Evolutionary conservation across 768 basidiomycete species (phyloP).

Genomic region (Steccherinum ochraceum): DNA sequence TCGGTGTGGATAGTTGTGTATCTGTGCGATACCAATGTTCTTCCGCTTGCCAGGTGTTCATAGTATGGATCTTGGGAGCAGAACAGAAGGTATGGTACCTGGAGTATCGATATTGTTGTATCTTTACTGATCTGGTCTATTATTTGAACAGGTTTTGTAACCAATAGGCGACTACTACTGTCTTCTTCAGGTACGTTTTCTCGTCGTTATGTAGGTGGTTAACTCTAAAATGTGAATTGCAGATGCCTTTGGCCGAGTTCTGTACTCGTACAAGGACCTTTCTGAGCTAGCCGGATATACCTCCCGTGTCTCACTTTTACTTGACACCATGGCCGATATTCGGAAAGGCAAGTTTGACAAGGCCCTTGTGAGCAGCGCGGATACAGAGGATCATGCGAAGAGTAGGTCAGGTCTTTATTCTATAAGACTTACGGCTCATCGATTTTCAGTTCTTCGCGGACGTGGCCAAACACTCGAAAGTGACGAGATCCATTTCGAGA

Average conservation of each 20-base stretch:
- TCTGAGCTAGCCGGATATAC: conserved; percentile 96
- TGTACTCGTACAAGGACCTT: conserved; percentile 97
- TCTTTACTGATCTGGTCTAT: neutral
- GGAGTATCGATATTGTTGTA: neutral
- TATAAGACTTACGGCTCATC: neutral
- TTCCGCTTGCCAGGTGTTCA: conserved; percentile 72
- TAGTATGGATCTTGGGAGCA: conserved; percentile 66
- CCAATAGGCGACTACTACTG: conserved; percentile 84
- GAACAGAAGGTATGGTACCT: conserved; percentile 72
- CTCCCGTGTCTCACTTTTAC: conserved; percentile 77
- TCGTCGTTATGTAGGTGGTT: neutral
- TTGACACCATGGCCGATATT: conserved; percentile 89
- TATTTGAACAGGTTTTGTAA: conserved; percentile 80
- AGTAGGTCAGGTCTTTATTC: too few species aligned
- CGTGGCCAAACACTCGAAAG: conserved; percentile 77
- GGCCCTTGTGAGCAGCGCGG: conserved; percentile 71
- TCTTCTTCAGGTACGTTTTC: conserved; percentile 66
- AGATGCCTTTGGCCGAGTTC: conserved; percentile 93
- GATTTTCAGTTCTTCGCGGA: conserved; percentile 66
- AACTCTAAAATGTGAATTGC: conserved; percentile 1
- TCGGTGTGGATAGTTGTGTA: conserved; percentile 58
- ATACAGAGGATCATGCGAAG: conserved; percentile 64
- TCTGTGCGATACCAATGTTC: conserved; percentile 94
- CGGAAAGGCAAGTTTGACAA: conserved; percentile 84
- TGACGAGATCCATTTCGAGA: conserved; percentile 87